Percentiles rank a stretch among this genome's conserved stretches.
Conservation (phyloP, 345 rosid species). For the Jatropha curcas region DNA sequence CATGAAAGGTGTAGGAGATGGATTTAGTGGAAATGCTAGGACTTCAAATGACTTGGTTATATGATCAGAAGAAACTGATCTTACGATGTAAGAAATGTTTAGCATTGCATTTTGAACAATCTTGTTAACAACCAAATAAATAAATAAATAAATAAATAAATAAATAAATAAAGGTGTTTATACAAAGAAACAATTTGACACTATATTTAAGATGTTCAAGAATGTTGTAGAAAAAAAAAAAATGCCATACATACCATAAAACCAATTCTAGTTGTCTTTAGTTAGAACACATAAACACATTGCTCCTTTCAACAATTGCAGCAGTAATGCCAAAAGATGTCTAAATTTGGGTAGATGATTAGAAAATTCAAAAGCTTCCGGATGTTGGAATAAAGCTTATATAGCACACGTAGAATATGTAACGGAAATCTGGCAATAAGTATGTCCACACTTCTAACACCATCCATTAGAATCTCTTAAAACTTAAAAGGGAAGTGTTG, state of each 20-base stretch:
- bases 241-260: too few relatives aligned
- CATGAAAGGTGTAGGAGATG: background rate
- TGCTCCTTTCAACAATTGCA: background rate
- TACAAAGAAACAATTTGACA: too few relatives aligned
- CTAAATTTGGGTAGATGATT: background rate
- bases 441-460: background rate
- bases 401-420: background rate
- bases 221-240: too few relatives aligned
- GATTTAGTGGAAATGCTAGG: background rate
- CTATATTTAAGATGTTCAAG: too few relatives aligned
- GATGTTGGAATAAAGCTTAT: background rate
- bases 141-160: background rate
- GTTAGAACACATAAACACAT: background rate
- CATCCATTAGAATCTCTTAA: background rate
- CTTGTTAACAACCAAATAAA: too few relatives aligned
- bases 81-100: background rate
- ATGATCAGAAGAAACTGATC: background rate
- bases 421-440: background rate
- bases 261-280: background rate
- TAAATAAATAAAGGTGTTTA: too few relatives aligned
- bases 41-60: background rate
- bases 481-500: background rate
- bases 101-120: background rate
- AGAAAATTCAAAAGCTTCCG: background rate
- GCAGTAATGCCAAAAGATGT: background rate